These are phyloP conservation scores for Phialophora tarda DNA, from an alignment of 2,329 filamentous ascomycete genomes.

Conservation along the genomic window DNA sequence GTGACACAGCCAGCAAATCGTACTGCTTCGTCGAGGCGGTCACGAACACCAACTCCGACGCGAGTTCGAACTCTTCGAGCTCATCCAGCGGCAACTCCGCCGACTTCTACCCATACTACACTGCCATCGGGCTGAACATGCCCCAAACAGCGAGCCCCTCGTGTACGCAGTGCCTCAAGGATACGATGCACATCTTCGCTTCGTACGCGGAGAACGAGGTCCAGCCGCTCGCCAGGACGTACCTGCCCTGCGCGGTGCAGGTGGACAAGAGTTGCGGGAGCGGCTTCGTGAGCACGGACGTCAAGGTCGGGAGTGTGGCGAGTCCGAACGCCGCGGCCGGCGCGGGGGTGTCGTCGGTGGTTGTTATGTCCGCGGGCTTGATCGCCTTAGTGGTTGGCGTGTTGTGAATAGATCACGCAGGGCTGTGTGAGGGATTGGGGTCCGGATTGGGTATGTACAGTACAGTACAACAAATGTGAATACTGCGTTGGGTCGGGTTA, in stretches of 20 bases:
- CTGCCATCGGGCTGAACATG: slow-evolving; percentile 76
- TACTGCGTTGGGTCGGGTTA: neutral
- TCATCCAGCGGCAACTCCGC: slow-evolving; percentile 56
- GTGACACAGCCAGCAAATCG: slow-evolving; percentile 55
- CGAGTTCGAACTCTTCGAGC: too few species aligned
- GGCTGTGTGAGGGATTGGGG: neutral
- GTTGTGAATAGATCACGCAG: neutral
- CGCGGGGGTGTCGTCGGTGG: neutral
- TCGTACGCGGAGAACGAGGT: slow-evolving; percentile 68
- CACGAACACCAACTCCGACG: slow-evolving; percentile 65
- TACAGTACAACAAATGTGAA: neutral
- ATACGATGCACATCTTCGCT: slow-evolving; percentile 83
- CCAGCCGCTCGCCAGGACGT: slow-evolving; percentile 71
- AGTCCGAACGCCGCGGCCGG: slow-evolving; percentile 12
- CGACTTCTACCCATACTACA: slow-evolving; percentile 81
- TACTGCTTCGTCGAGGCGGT: slow-evolving; percentile 85
- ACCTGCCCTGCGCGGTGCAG: slow-evolving; percentile 71
- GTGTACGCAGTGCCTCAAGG: slow-evolving; percentile 76
- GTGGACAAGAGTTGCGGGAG: slow-evolving; percentile 70
- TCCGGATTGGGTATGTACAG: too few species aligned
- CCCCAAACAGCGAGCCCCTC: slow-evolving; percentile 70
- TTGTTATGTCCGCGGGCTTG: neutral
- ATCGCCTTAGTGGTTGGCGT: neutral
- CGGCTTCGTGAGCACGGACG: slow-evolving; percentile 58
- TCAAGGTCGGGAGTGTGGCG: slow-evolving; percentile 40